Conservation (phyloP, 2,329 filamentous ascomycete species). For the Ophiosphaerella korrae region DNA sequence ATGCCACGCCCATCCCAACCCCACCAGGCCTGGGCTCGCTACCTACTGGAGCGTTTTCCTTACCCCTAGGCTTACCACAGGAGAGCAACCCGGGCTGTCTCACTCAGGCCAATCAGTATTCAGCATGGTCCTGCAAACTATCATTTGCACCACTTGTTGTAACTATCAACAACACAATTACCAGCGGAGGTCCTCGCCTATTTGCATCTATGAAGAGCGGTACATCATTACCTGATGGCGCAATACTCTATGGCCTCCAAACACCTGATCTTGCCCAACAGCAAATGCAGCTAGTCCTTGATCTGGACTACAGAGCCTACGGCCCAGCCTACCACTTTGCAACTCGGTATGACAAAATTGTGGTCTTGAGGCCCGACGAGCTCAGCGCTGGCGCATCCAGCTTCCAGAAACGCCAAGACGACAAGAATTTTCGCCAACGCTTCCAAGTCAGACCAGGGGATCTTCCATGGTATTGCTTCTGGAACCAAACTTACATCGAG, state of each 20-base stretch:
- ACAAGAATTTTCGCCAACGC: constrained; percentile 41
- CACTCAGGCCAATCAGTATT: constrained; percentile 49
- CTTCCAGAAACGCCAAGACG: constrained; percentile 27
- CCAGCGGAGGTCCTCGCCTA: constrained; percentile 12
- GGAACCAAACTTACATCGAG: constrained; percentile 70
- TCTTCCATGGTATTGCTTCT: constrained; percentile 71
- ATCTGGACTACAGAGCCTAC: constrained; percentile 60
- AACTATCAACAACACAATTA: constrained; percentile 28
- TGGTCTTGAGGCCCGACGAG: constrained; percentile 56
- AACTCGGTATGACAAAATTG: constrained; percentile 66
- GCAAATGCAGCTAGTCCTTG: constrained; percentile 60
- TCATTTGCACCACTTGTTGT: constrained; percentile 42
- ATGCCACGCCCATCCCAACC: constrained; percentile 57
- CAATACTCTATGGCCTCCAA: constrained; percentile 66
- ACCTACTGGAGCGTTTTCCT: constrained; percentile 56
- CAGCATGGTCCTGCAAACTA: constrained; percentile 59
- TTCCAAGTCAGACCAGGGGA: constrained; percentile 60
- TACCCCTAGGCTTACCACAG: constrained; percentile 55
- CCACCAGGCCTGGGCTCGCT: constrained; percentile 52
- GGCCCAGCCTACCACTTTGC: constrained; percentile 70
- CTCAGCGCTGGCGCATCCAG: constrained; percentile 33
- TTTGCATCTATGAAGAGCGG: constrained; percentile 29
- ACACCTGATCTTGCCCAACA: constrained; percentile 58
- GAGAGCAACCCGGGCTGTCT: constrained; percentile 58
- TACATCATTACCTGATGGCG: constrained; percentile 43